Evolutionary conservation across 768 basidiomycete genomes (phyloP), one percentile per base, ranked within the genome.

Genomic region (Kwoniella sp.): DNA sequence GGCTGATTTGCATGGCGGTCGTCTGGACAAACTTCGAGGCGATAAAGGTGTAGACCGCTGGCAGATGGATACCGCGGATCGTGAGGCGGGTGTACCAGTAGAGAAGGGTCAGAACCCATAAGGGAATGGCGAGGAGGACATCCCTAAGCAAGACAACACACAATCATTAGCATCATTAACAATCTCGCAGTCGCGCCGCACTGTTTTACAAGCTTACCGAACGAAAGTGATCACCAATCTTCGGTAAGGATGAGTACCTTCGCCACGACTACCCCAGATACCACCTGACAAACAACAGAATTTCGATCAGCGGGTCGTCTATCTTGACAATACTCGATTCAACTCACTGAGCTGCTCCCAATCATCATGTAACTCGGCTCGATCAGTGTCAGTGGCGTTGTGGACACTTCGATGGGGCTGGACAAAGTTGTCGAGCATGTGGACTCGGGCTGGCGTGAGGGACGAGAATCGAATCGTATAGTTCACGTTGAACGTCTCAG

Each of bases 21-120:
- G 49, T 48, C 40, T 44, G 13, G n/a, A 22, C 2, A 24, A 59
- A 13, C 10, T 30, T 5, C 6, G 21, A 10, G 0, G 19, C 25
- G 0, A 26, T 26, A 19, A n/a, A 19, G 25, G 55, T 26, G 33
- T 40, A 24, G 12, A 55, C 49, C 0, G 55, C 50, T 21, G 27
- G 29, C 19, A 46, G 25, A 40, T 55, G 53, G 59, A 70, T 61
- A 15, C 66, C 66, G 21, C 37, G 33, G 4, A 58, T 53, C 1
- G 66, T 70, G 9, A 46, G 29, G 12, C 69, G 48, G 2, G 69
- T 70, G 57, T 65, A 68, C 69, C 69, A 70, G 58, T 70, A 70
- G 7, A 64, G 52, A 0, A 59, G 24, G 37, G 37, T 40, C 21
- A 70, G 55, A 17, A 70, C 13, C 1, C 48, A 21, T 24, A 64